phyloP scores from a whole-genome alignment of 495 filamentous ascomycete genomes.

The Neurospora sp. region DNA sequence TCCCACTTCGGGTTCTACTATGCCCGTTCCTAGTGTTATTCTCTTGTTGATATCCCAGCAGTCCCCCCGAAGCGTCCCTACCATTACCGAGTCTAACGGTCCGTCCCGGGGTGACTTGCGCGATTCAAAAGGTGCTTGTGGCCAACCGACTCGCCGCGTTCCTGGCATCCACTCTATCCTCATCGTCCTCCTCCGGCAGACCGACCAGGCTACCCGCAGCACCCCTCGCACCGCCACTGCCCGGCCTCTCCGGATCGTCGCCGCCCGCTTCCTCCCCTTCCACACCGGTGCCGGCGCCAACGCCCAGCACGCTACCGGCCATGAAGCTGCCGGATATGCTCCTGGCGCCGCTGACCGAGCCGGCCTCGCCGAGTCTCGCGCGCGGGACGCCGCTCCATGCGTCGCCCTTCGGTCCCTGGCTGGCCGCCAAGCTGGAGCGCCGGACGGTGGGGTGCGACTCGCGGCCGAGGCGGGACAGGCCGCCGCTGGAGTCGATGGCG shows the following conservation, averaged over 20 bases:
- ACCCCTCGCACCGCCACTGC: conserved; percentile 46
- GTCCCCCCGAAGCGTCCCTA: not conserved
- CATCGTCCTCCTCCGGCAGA: conserved; percentile 77
- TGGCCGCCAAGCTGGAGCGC: too few species aligned
- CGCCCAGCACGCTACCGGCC: conserved; percentile 29
- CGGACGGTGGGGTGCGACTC: too few species aligned
- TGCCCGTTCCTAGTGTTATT: not conserved
- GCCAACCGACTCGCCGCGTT: conserved; percentile 92
- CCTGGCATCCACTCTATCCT: conserved; percentile 86
- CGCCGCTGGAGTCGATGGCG: too few species aligned
- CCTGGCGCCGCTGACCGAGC: conserved; percentile 51
- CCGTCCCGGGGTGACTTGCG: not conserved
- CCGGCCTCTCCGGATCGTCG: conserved; percentile 36
- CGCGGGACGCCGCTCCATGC: too few species aligned
- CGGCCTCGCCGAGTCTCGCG: conserved; percentile 41
- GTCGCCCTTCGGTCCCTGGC: too few species aligned
- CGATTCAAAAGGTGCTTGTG: conserved; percentile 71
- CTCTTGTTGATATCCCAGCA: not conserved
- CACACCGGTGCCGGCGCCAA: conserved; percentile 33
- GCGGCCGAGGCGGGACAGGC: too few species aligned
- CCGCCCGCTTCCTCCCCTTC: conserved; percentile 27
- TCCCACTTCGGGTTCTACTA: not conserved
- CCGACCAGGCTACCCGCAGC: conserved; percentile 35
- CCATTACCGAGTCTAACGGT: not conserved
- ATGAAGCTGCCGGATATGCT: conserved; percentile 66